These are phyloP conservation scores for Hypoxylon trugodes DNA, from an alignment of 495 filamentous ascomycete species.

Conservation along the genomic window DNA sequence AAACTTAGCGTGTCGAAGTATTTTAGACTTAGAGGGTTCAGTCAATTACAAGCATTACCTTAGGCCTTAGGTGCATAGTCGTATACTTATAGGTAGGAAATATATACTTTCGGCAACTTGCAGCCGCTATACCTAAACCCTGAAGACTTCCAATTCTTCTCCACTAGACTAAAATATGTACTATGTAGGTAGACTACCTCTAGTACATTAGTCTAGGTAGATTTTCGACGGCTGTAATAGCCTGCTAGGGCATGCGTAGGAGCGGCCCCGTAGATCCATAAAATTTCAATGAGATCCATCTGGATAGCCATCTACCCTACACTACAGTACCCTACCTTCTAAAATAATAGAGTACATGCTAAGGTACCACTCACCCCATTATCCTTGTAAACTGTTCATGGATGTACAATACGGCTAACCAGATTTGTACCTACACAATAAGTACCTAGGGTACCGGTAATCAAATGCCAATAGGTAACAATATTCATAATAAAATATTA, in stretches of 20 bases:
- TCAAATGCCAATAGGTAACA: background rate
- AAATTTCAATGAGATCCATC: slow-evolving; percentile 35
- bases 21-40: background rate
- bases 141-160: slow-evolving; percentile 26
- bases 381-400: background rate
- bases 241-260: slow-evolving; percentile 27
- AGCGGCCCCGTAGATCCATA: slow-evolving; percentile 21
- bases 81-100: background rate
- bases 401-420: background rate
- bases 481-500: slow-evolving; percentile 13
- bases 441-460: no score
- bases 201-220: slow-evolving; percentile 1
- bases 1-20: background rate
- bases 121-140: slow-evolving; percentile 35
- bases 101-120: slow-evolving; percentile 33
- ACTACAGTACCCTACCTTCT: slow-evolving; percentile 9
- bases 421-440: slow-evolving; percentile 1
- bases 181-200: background rate
- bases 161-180: slow-evolving; percentile 27
- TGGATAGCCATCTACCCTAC: slow-evolving; percentile 14
- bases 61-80: no score
- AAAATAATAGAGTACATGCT: background rate
- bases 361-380: no score
- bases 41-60: background rate
- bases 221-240: slow-evolving; percentile 35